Evolutionary conservation across 2,329 filamentous ascomycete genomes (phyloP).

Genomic region (Monilinia fructicola): DNA sequence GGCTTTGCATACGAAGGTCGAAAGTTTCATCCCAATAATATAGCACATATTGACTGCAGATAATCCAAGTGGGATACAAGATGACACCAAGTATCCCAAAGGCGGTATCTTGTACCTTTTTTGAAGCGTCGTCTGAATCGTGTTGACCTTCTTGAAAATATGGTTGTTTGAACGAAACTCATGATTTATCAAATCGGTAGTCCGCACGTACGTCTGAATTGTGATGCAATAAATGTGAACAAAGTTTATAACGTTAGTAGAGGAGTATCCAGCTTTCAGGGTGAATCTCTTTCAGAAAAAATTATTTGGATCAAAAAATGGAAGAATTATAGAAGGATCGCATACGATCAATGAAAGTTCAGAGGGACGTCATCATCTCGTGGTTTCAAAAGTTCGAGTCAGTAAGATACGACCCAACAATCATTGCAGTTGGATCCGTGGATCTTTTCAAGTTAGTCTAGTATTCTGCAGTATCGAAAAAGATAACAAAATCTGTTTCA

Average conservation of each 20-base stretch:
- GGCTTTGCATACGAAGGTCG: neutral
- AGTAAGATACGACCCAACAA: neutral
- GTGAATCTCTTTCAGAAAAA: neutral
- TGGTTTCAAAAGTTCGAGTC: neutral
- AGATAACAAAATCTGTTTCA: neutral
- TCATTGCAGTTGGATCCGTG: neutral
- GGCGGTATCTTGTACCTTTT: neutral
- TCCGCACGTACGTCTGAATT: neutral
- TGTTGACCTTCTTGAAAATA: neutral
- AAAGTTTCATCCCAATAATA: neutral
- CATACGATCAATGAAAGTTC: neutral
- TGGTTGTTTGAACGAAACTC: neutral
- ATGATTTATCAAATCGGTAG: neutral
- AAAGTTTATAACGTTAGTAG: neutral
- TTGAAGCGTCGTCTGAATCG: neutral
- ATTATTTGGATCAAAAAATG: neutral
- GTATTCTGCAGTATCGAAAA: neutral
- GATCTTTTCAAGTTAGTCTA: neutral
- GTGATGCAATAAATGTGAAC: neutral
- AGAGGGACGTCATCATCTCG: neutral
- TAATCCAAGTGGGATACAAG: neutral
- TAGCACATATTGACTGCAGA: neutral
- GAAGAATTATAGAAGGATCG: neutral
- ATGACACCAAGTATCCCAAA: neutral
- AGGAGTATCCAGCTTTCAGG: neutral